Evolutionary conservation across 1,284 basidiomycete genomes (phyloP).

Genomic region (Trametes pubescens): DNA sequence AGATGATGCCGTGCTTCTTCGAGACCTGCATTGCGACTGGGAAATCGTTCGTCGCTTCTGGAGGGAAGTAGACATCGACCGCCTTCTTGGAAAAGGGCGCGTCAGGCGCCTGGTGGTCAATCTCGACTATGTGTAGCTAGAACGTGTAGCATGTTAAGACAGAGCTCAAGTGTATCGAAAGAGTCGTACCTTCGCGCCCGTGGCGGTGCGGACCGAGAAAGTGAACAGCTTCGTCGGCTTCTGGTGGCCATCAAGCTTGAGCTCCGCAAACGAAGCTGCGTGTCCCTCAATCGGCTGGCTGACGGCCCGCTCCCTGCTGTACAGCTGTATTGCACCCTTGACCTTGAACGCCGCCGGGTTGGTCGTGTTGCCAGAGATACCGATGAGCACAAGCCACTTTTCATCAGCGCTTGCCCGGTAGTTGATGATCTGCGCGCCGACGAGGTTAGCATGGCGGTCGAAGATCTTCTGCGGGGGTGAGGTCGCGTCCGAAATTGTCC

Average conservation of each 20-base stretch:
- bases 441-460: conserved; percentile 95
- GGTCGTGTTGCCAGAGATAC: conserved; percentile 93
- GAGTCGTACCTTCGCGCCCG: conserved; percentile 88
- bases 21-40: conserved; percentile 99
- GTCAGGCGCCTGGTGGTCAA: conserved; percentile 96
- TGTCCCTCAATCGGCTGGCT: conserved; percentile 99
- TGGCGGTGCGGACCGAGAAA: conserved; percentile 95
- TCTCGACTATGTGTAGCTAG: conserved; percentile 98
- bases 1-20: conserved; percentile 96
- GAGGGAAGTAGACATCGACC: conserved; percentile 99
- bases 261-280: conserved; percentile 94
- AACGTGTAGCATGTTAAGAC: background rate
- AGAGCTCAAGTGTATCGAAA: background rate
- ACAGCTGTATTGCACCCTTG: conserved; percentile 96
- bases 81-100: conserved; percentile 98
- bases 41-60: conserved; percentile 98
- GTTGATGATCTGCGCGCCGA: conserved; percentile 98
- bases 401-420: conserved; percentile 94
- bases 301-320: conserved; percentile 91
- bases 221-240: conserved; percentile 92
- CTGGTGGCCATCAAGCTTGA: conserved; percentile 89
- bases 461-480: conserved; percentile 91
- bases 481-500: conserved; percentile 81
- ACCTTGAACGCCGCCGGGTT: conserved; percentile 97
- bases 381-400: conserved; percentile 97